Conservation (phyloP, 2,329 filamentous ascomycete species). For the Trichoderma koningiopsis region DNA sequence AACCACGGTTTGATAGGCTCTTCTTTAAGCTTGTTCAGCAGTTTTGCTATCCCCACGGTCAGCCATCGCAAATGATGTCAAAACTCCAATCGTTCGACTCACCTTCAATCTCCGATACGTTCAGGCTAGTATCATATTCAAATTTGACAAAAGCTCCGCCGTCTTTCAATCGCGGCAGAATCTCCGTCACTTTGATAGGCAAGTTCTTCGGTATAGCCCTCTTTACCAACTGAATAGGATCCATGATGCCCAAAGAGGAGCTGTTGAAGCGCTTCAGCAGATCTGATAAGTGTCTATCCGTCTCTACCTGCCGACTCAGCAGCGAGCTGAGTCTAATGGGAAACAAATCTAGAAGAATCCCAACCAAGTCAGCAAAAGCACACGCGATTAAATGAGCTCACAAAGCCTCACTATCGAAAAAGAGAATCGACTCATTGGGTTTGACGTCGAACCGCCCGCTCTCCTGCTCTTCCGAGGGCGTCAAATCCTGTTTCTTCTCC, state of each 20-base stretch:
- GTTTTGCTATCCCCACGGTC: conserved; percentile 42
- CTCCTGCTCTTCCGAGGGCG: conserved; percentile 57
- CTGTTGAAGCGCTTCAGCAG: conserved; percentile 56
- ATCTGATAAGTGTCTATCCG: conserved; percentile 52
- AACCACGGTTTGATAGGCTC: conserved; percentile 85
- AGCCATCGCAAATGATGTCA: conserved; percentile 4
- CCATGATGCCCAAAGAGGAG: conserved; percentile 51
- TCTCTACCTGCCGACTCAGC: conserved; percentile 48
- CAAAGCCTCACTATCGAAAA: conserved; percentile 74
- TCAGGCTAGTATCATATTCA: conserved; percentile 49
- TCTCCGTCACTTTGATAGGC: conserved; percentile 73
- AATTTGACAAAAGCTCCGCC: conserved; percentile 94
- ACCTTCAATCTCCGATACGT: conserved; percentile 49
- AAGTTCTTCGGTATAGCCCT: conserved; percentile 64
- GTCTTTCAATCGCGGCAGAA: conserved; percentile 83
- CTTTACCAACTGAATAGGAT: conserved; percentile 57
- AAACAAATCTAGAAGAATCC: conserved; percentile 68
- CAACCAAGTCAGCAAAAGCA: neutral
- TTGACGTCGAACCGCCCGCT: conserved; percentile 79
- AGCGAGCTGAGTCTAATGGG: conserved; percentile 68
- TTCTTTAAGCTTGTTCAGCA: conserved; percentile 66
- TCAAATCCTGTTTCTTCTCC: conserved; percentile 53
- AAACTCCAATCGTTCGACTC: conserved; percentile 13
- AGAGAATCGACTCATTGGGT: conserved; percentile 79
- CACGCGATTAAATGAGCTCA: neutral